These are phyloP conservation scores for Solanum hybrid DNA, from an alignment of 305 asterid genomes.

Conservation along the genomic window DNA sequence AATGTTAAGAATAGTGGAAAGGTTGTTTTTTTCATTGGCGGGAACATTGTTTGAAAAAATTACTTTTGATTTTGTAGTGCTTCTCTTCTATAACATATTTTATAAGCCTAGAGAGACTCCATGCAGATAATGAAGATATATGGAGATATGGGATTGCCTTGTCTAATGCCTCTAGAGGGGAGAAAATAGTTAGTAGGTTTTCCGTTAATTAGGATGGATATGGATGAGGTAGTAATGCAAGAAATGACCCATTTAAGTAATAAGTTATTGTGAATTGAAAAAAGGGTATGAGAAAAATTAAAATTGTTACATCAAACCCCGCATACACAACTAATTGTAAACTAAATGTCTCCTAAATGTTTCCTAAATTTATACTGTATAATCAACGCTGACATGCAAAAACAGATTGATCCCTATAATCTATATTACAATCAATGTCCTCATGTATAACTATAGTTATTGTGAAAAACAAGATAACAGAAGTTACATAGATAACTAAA, in stretches of 20 bases:
- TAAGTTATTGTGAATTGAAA: not conserved
- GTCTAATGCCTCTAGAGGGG: not conserved
- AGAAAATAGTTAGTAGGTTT: not conserved
- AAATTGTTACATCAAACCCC: not conserved
- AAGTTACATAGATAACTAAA: not conserved
- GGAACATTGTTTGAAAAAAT: not conserved
- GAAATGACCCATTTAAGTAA: not conserved
- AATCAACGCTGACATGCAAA: not conserved
- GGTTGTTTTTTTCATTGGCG: not conserved
- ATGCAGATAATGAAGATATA: too few relatives aligned
- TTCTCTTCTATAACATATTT: not conserved
- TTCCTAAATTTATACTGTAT: not conserved
- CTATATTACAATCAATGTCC: not conserved
- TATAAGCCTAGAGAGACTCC: not conserved
- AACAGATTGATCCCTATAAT: not conserved
- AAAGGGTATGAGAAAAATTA: not conserved
- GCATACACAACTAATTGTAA: not conserved
- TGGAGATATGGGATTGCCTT: not conserved
- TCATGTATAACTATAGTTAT: not conserved
- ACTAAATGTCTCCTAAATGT: not conserved
- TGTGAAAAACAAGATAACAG: not conserved
- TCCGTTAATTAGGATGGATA: not conserved
- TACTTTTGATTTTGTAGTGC: not conserved
- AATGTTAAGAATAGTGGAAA: not conserved
- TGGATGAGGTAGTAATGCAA: not conserved